Evolutionary conservation across 2,329 filamentous ascomycete species (phyloP).

Genomic region (Aureobasidium sp.): DNA sequence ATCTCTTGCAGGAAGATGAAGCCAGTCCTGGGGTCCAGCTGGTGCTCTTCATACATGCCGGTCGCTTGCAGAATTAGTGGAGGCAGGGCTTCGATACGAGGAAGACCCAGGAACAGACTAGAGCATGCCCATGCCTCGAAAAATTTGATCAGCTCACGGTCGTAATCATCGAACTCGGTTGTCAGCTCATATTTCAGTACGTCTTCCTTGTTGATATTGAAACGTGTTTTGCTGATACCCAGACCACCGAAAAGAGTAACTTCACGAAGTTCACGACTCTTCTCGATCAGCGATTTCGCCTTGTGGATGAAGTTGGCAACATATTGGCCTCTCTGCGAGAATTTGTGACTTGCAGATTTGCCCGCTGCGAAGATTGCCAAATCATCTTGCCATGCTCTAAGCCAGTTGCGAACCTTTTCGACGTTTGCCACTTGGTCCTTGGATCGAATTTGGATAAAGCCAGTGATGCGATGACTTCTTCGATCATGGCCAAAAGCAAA

Average conservation of each 20-base stretch:
- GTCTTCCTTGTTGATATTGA: slow-evolving; percentile 20
- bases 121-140: slow-evolving; percentile 60
- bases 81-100: slow-evolving; percentile 53
- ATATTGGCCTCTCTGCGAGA: slow-evolving; percentile 17
- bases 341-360: background rate
- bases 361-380: slow-evolving; percentile 26
- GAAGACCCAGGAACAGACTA: slow-evolving; percentile 44
- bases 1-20: slow-evolving; percentile 70
- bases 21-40: slow-evolving; percentile 40
- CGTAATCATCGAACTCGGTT: slow-evolving; percentile 40
- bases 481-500: slow-evolving; percentile 51
- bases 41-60: slow-evolving; percentile 50
- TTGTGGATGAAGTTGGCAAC: slow-evolving; percentile 36
- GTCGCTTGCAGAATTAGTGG: slow-evolving; percentile 56
- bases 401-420: slow-evolving; percentile 42
- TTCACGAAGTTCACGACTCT: slow-evolving; percentile 33
- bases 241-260: slow-evolving; percentile 27
- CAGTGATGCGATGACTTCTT: slow-evolving; percentile 44
- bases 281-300: slow-evolving; percentile 30
- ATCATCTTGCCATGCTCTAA: slow-evolving; percentile 48
- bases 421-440: slow-evolving; percentile 46
- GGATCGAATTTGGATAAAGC: slow-evolving; percentile 56
- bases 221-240: slow-evolving; percentile 31
- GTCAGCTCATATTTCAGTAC: slow-evolving; percentile 19
- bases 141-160: slow-evolving; percentile 55